Conservation (phyloP, 306 rosid species). For the Calophaca sinica region DNA sequence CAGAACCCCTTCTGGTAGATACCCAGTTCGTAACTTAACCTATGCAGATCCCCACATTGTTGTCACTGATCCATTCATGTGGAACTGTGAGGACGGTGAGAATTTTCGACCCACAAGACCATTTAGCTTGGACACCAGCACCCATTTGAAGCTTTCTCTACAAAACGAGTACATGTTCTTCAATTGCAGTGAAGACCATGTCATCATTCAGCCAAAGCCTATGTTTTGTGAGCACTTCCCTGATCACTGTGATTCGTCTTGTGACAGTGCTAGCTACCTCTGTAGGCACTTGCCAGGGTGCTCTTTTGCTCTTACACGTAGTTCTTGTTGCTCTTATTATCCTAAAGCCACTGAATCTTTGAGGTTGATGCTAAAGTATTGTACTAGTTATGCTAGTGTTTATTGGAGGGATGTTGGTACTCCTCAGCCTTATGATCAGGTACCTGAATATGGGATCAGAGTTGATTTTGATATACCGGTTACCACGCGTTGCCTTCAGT, state of each 20-base stretch:
- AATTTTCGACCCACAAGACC: slow-evolving; percentile 76
- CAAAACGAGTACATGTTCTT: slow-evolving; percentile 91
- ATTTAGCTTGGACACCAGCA: slow-evolving; percentile 78
- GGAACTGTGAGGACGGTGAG: slow-evolving; percentile 76
- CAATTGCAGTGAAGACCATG: slow-evolving; percentile 75
- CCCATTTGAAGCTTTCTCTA: slow-evolving; percentile 70
- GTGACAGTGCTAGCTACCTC: slow-evolving; percentile 88
- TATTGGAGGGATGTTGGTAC: slow-evolving; percentile 86
- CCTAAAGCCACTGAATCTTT: slow-evolving; percentile 86
- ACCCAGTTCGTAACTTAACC: slow-evolving; percentile 70
- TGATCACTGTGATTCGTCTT: slow-evolving; percentile 80
- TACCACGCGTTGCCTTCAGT: slow-evolving; percentile 79
- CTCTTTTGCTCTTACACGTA: slow-evolving; percentile 51
- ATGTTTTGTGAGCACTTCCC: slow-evolving; percentile 85
- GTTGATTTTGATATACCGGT: slow-evolving; percentile 85
- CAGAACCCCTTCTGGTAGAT: slow-evolving; percentile 83
- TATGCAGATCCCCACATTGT: slow-evolving; percentile 83
- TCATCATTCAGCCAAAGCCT: slow-evolving; percentile 83
- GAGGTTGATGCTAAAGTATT: slow-evolving; percentile 78
- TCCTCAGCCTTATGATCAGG: slow-evolving; percentile 81
- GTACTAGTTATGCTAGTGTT: slow-evolving; percentile 81
- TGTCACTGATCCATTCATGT: slow-evolving; percentile 85
- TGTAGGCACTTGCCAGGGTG: slow-evolving; percentile 89
- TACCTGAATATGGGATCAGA: slow-evolving; percentile 85
- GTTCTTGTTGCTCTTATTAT: slow-evolving; percentile 85